Percentiles rank a stretch among this genome's conserved stretches.
These are phyloP conservation scores for Talaromyces sp. DNA, from an alignment of 2,329 filamentous ascomycete genomes.

Conservation along the genomic window DNA sequence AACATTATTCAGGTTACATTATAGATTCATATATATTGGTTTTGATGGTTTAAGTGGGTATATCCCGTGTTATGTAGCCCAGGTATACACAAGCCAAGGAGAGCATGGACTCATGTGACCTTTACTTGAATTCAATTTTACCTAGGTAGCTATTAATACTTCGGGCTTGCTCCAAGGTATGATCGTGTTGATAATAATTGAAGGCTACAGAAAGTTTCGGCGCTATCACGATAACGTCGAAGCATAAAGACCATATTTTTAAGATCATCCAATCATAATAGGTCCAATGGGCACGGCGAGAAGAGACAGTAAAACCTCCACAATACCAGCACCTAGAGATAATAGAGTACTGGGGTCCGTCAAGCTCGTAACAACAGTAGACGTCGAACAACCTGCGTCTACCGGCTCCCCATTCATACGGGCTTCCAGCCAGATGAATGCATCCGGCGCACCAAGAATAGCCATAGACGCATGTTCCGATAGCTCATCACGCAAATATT, in stretches of 20 bases:
- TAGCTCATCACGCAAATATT: slow-evolving; percentile 45
- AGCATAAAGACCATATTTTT: background rate
- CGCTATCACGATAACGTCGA: background rate
- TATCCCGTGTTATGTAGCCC: background rate
- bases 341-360: slow-evolving; percentile 16
- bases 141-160: background rate
- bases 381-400: slow-evolving; percentile 17
- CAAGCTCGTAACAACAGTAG: slow-evolving; percentile 21
- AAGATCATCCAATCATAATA: slow-evolving; percentile 15
- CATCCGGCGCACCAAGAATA: slow-evolving; percentile 32
- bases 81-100: too few species aligned
- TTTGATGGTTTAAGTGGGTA: background rate
- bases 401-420: slow-evolving; percentile 21
- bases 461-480: slow-evolving; percentile 42
- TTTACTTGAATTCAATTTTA: background rate
- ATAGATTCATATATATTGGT: background rate
- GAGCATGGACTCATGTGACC: background rate
- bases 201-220: background rate
- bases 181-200: background rate
- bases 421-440: slow-evolving; percentile 30
- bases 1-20: background rate
- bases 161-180: background rate
- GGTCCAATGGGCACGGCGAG: slow-evolving; percentile 15
- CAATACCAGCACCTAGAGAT: slow-evolving; percentile 15
- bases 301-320: slow-evolving; percentile 17